Percentiles rank a stretch among this genome's conserved stretches.
These are phyloP conservation scores for Isoetes engelmannii DNA, from an alignment of 83 land plant species.

Conservation along the genomic window DNA sequence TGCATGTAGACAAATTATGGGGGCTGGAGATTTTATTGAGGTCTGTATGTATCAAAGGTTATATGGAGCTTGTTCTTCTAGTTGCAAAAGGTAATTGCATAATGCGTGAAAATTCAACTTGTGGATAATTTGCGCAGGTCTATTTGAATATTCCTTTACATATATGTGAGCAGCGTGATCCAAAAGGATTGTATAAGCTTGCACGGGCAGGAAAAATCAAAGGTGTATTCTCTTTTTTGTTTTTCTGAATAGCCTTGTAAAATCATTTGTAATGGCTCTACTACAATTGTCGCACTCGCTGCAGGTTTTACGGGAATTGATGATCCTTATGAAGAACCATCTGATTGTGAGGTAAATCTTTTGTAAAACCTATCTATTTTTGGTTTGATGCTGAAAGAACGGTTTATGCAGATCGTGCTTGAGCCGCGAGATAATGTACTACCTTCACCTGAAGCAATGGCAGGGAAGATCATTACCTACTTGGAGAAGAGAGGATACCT, in stretches of 20 bases:
- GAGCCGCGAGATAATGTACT: constrained; percentile 11
- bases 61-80: not conserved
- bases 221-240: constrained; percentile 36
- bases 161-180: constrained; percentile 81
- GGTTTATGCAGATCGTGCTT: constrained; percentile 9
- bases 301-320: constrained; percentile 94
- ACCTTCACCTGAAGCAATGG: constrained; percentile 19
- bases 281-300: not conserved
- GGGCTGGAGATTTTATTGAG: constrained; percentile 72
- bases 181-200: constrained; percentile 87
- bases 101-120: not conserved
- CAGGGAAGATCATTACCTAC: constrained; percentile 4
- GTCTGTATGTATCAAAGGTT: constrained; percentile 18
- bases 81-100: not conserved
- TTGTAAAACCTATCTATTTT: not conserved
- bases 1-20: constrained; percentile 61
- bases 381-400: not conserved
- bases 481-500: constrained; percentile 12
- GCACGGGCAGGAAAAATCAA: constrained; percentile 88
- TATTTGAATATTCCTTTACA: constrained; percentile 64
- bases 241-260: constrained; percentile 4
- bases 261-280: constrained; percentile 2
- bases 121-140: constrained; percentile 36
- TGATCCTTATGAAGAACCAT: constrained; percentile 78
- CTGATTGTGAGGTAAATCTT: constrained; percentile 56